A percentile compares a stretch with the other conserved stretches of the same genome.
phyloP scores from a whole-genome alignment of 2,329 filamentous ascomycete genomes.

The Didymosphaeria variabile region DNA sequence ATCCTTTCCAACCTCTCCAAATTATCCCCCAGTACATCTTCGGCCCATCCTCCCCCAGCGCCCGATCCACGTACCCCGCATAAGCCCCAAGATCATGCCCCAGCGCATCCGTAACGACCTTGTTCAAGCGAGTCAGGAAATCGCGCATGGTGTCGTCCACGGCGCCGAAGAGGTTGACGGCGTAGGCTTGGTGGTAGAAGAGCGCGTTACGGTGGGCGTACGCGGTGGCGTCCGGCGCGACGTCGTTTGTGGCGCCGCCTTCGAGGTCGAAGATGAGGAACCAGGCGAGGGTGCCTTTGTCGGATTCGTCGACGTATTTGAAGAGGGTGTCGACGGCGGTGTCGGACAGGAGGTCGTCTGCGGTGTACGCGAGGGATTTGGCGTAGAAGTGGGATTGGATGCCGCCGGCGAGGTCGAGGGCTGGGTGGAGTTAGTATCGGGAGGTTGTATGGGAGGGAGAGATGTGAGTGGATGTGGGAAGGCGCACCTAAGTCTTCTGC shows the following conservation, averaged over 20 bases:
- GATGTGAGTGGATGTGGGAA: neutral
- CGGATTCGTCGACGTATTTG: slow-evolving; percentile 38
- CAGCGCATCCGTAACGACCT: slow-evolving; percentile 43
- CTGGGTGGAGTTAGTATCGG: slow-evolving; percentile 3
- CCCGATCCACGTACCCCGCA: slow-evolving; percentile 62
- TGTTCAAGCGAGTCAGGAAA: slow-evolving; percentile 54
- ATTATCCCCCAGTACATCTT: slow-evolving; percentile 58
- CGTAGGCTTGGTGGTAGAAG: slow-evolving; percentile 51
- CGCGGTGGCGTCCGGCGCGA: slow-evolving; percentile 41
- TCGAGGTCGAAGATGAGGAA: slow-evolving; percentile 48
- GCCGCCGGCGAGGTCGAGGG: slow-evolving; percentile 39
- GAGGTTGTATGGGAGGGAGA: neutral
- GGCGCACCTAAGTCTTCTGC: slow-evolving; percentile 36
- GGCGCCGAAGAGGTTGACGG: slow-evolving; percentile 41
- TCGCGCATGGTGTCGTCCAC: slow-evolving; percentile 47
- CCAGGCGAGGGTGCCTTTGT: slow-evolving; percentile 46
- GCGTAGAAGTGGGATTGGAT: slow-evolving; percentile 47
- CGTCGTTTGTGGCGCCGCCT: slow-evolving; percentile 45
- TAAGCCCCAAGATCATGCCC: slow-evolving; percentile 56
- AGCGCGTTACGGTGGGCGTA: slow-evolving; percentile 46
- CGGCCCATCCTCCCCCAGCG: slow-evolving; percentile 54
- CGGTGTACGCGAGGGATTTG: slow-evolving; percentile 45
- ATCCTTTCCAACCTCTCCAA: slow-evolving; percentile 47
- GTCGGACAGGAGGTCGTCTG: slow-evolving; percentile 42
- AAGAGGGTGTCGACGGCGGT: slow-evolving; percentile 44